phyloP scores from a whole-genome alignment of 192 early-diverging fungal species.

The Mortierella antarctica region DNA sequence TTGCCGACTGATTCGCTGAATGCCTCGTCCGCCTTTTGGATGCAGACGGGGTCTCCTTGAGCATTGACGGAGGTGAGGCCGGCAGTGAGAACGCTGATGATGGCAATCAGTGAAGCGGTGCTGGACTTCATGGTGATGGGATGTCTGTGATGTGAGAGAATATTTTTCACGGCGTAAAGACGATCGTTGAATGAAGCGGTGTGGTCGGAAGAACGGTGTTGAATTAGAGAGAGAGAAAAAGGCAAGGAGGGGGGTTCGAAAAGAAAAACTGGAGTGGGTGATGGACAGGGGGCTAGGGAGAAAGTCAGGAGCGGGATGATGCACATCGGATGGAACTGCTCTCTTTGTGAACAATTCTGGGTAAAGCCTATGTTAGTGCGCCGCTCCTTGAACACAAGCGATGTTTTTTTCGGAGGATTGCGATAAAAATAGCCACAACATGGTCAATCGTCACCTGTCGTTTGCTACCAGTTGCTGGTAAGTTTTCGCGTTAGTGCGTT shows the following conservation, averaged over 20 bases:
- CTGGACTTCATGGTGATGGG: background rate
- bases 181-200: slow-evolving; percentile 5
- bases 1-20: slow-evolving; percentile 4
- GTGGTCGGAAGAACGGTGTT: background rate
- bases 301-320: background rate
- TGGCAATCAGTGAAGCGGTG: slow-evolving; percentile 1
- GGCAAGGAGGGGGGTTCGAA: background rate
- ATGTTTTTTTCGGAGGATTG: too few relatives aligned
- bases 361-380: background rate
- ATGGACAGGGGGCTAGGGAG: background rate
- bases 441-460: background rate
- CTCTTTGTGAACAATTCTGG: background rate
- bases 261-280: background rate
- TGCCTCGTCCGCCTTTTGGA: slow-evolving; percentile 3
- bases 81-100: background rate
- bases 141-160: slow-evolving; percentile 1
- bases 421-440: slow-evolving; percentile 1
- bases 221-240: background rate
- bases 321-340: too few relatives aligned
- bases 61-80: slow-evolving; percentile 2
- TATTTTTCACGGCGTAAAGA: background rate
- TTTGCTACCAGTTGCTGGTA: background rate
- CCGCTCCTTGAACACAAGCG: background rate
- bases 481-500: background rate
- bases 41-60: slow-evolving; percentile 5